These are phyloP conservation scores for Monosporascus sp. DNA, from an alignment of 2,329 filamentous ascomycete genomes.

Conservation along the genomic window DNA sequence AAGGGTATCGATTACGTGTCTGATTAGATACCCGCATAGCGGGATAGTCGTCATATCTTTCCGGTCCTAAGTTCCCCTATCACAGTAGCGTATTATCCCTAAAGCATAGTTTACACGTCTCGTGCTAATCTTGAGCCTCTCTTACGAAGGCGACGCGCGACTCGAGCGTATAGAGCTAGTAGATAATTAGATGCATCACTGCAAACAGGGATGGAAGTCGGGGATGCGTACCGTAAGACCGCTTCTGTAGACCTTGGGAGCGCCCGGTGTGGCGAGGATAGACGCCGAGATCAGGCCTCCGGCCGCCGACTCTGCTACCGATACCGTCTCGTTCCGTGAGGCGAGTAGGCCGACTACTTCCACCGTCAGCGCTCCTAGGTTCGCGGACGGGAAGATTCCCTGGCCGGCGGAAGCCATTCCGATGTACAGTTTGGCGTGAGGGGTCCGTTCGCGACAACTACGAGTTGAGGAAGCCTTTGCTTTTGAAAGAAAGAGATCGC, in stretches of 20 bases:
- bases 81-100: too few species aligned
- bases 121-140: constrained; percentile 29
- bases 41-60: too few species aligned
- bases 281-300: constrained; percentile 58
- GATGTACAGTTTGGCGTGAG: too few species aligned
- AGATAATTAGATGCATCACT: not conserved
- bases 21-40: too few species aligned
- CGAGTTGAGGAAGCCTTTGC: too few species aligned
- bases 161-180: constrained; percentile 49
- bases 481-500: too few species aligned
- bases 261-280: constrained; percentile 54
- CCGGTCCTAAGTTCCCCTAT: too few species aligned
- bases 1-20: too few species aligned
- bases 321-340: constrained; percentile 51
- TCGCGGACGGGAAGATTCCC: constrained; percentile 23
- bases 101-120: constrained; percentile 29
- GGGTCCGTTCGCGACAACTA: too few species aligned
- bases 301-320: constrained; percentile 60
- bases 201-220: not conserved
- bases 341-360: constrained; percentile 51
- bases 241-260: constrained; percentile 54
- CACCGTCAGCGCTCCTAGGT: constrained; percentile 36
- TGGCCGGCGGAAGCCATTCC: not conserved
- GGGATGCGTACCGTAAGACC: constrained; percentile 43
- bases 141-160: constrained; percentile 48